phyloP scores from a whole-genome alignment of 2,329 filamentous ascomycete species.

The Pseudogymnoascus sp. region DNA sequence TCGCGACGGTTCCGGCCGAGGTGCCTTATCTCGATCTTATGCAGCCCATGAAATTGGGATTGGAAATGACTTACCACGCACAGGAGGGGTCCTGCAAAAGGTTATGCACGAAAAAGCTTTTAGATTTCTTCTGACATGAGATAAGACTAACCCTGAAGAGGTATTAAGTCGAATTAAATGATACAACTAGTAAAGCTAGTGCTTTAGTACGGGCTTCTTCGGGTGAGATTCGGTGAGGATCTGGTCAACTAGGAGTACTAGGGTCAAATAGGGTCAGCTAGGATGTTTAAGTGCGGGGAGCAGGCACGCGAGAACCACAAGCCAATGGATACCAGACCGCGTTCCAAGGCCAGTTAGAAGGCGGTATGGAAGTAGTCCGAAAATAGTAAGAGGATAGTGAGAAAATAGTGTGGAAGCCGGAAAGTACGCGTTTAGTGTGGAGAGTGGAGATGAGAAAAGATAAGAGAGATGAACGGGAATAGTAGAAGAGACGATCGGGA shows the following conservation, averaged over 20 bases:
- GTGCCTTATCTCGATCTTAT: slow-evolving; percentile 4
- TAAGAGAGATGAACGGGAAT: slow-evolving; percentile 4
- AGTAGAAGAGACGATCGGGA: background rate
- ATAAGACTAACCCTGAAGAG: background rate
- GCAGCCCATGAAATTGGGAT: slow-evolving; percentile 3
- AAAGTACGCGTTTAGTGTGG: background rate
- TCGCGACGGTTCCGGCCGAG: slow-evolving; percentile 3
- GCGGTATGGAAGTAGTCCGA: background rate
- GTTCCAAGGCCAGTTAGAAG: background rate
- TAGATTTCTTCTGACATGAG: slow-evolving; percentile 3
- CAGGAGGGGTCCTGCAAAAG: background rate
- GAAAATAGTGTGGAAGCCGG: background rate
- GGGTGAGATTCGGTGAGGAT: background rate
- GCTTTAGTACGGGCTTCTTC: background rate
- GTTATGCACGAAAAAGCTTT: slow-evolving; percentile 7
- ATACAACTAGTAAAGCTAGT: background rate
- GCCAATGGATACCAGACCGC: background rate
- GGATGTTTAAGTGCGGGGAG: background rate
- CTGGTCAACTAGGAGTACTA: background rate
- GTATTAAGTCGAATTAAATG: background rate
- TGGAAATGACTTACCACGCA: slow-evolving; percentile 3
- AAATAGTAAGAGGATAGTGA: background rate
- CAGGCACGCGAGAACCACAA: background rate
- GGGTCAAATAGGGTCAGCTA: background rate
- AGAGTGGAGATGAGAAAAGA: slow-evolving; percentile 1